Evolutionary conservation across 441 rosid genomes (phyloP).

Genomic region (Isatis lusitanica): DNA sequence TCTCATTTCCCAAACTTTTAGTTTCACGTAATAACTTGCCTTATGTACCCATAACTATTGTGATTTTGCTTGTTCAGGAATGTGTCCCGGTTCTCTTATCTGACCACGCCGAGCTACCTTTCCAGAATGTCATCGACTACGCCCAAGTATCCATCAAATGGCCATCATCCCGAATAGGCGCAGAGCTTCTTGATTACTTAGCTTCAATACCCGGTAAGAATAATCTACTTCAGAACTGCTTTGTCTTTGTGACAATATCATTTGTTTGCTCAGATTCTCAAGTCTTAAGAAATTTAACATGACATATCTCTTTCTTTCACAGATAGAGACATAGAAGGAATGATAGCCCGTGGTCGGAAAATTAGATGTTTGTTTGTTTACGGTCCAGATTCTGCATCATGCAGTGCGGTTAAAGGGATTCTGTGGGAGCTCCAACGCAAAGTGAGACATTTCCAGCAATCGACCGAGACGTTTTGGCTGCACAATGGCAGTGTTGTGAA

Average conservation of each 20-base stretch:
- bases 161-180: constrained; percentile 78
- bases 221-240: neutral
- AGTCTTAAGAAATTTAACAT: neutral
- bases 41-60: neutral
- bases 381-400: constrained; percentile 59
- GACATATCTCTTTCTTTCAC: constrained; percentile 30
- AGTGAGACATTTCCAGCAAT: constrained; percentile 86
- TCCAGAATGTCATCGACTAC: constrained; percentile 87
- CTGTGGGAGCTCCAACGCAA: constrained; percentile 95
- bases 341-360: constrained; percentile 74
- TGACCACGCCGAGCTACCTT: constrained; percentile 84
- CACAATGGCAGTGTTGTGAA: constrained; percentile 76
- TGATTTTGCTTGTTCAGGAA: constrained; percentile 54
- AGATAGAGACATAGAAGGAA: constrained; percentile 67
- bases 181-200: constrained; percentile 75
- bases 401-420: constrained; percentile 81
- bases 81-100: constrained; percentile 94
- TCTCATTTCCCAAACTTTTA: neutral
- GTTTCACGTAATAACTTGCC: neutral
- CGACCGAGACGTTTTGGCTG: constrained; percentile 93
- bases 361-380: constrained; percentile 81
- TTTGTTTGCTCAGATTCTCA: constrained; percentile 1
- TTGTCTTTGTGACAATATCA: neutral
- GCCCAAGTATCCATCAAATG: constrained; percentile 80
- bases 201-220: constrained; percentile 78